Evolutionary conservation across 441 rosid species (phyloP), one percentile per base, ranked within the genome.

Genomic region (Brassica balearica): DNA sequence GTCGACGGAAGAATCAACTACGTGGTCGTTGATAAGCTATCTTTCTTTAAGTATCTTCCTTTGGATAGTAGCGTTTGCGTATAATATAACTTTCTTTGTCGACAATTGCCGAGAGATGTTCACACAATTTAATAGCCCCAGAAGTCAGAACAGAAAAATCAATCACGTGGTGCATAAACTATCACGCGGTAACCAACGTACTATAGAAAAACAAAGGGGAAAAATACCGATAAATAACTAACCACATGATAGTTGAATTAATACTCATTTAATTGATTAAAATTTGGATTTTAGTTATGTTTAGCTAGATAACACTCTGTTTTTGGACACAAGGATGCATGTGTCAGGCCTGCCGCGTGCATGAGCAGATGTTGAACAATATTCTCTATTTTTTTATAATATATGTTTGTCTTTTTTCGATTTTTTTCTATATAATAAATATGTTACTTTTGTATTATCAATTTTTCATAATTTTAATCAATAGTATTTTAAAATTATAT

Each of bases 21-120:
- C 82, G 82, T 80, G 76, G 72, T 65, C 51, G 80, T 75, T 80
- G 82, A 73, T 77, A 81, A 69, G 81, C 65, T 73, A 73, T 81
- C 81, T 63, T 64, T 53, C 53, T 25, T 43, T 29, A 55, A 8
- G 53, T 5, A 34, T 32, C 46, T 69, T 17, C 8, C n/a, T 65
- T 79, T 74, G 76, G 72, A 74, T 41, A 69, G 51, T 79, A 68
- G 69, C 78, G 69, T 15, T 63, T 20, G 1, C 78, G 61, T 79
- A 79, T 73, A 68, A 59, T 67, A 10, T 3, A 32, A 6, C 60
- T 55, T 29, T 34, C 25, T 43, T 32, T 67, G 46, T 56, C 73
- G 23, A 51, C 43, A 10, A 32, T 55, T 34, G 14, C 11, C 29
- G 8, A 14, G 43, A 76, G 23, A 46, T 58, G 73, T 72, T 67